Conservation (phyloP, 345 rosid species). For the Bruguiera gymnorhiza region DNA sequence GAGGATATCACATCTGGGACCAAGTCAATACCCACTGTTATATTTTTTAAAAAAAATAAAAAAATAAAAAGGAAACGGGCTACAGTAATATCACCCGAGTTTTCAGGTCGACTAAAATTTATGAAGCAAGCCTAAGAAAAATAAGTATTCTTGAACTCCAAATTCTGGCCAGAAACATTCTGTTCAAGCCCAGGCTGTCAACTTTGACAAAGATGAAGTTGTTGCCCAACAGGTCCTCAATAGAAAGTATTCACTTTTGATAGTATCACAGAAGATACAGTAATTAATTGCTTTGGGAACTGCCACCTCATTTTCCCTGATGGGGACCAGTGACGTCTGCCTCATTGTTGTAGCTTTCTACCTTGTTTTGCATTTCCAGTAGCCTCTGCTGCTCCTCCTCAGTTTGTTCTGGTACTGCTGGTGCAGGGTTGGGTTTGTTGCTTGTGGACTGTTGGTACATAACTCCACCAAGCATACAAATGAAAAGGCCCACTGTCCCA, state of each 20-base stretch:
- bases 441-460: constrained; percentile 85
- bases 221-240: background rate
- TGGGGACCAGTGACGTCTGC: constrained; percentile 28
- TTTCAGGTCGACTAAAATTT: constrained; percentile 1
- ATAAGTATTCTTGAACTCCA: background rate
- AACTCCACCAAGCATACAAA: constrained; percentile 88
- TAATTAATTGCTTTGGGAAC: background rate
- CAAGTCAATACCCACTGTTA: too few relatives aligned
- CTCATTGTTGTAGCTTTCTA: constrained; percentile 25
- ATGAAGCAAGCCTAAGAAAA: background rate
- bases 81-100: background rate
- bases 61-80: too few relatives aligned
- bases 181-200: background rate
- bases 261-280: background rate
- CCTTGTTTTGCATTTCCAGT: constrained; percentile 64
- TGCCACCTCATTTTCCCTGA: constrained; percentile 8
- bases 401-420: constrained; percentile 34
- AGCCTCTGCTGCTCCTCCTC: constrained; percentile 71
- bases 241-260: background rate
- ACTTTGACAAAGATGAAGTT: background rate
- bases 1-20: background rate
- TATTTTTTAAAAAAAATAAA: too few relatives aligned
- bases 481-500: constrained; percentile 82
- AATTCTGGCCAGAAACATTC: background rate
- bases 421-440: constrained; percentile 56